Conservation (phyloP, 441 rosid genomes). For the Isatis lusitanica region DNA sequence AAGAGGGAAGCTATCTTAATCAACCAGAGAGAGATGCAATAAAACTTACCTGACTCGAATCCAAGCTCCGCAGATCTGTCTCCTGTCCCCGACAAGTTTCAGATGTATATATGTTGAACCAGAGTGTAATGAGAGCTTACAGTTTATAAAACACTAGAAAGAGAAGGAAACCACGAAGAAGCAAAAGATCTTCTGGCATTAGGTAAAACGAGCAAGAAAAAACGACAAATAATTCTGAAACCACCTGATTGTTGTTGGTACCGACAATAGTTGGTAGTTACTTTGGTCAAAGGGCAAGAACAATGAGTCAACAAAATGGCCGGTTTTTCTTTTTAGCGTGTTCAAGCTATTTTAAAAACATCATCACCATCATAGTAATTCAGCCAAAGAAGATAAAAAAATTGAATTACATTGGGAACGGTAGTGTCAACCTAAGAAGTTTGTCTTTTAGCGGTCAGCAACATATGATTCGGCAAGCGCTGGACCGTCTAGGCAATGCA, state of each 20-base stretch:
- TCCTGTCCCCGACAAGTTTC: neutral
- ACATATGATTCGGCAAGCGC: neutral
- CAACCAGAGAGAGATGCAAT: neutral
- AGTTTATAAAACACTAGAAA: neutral
- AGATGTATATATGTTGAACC: neutral
- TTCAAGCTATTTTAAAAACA: neutral
- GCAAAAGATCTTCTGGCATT: slow-evolving; percentile 15
- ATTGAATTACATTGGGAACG: neutral
- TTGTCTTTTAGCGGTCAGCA: neutral
- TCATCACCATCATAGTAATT: neutral
- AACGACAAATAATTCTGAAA: slow-evolving; percentile 5
- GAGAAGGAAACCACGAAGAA: neutral
- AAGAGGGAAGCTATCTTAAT: neutral
- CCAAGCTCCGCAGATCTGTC: neutral
- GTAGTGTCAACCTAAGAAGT: neutral
- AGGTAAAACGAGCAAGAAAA: slow-evolving; percentile 2
- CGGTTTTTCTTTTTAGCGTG: neutral
- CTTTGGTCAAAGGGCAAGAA: slow-evolving; percentile 23
- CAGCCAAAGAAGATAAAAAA: neutral
- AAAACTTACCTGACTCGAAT: neutral
- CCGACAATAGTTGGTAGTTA: slow-evolving; percentile 24
- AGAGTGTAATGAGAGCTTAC: neutral
- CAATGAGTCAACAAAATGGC: slow-evolving; percentile 1
- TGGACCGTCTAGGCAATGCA: neutral
- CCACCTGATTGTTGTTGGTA: slow-evolving; percentile 14